Percentiles rank a stretch among this genome's conserved stretches.
These are phyloP conservation scores for Mycena venus DNA, from an alignment of 768 basidiomycete species.

Conservation along the genomic window DNA sequence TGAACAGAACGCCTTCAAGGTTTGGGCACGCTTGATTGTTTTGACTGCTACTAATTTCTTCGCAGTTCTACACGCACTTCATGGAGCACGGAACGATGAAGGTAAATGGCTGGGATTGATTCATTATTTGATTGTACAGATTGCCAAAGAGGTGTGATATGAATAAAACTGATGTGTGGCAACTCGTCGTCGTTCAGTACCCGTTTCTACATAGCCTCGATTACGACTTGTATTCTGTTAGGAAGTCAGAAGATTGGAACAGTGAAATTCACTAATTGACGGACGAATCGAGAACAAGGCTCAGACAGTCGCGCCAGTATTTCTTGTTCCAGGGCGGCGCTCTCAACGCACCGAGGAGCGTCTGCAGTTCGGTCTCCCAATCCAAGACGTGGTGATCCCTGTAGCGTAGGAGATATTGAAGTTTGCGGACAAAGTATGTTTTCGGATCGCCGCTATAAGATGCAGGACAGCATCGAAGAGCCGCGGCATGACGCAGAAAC, in stretches of 20 bases:
- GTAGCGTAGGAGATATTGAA: neutral
- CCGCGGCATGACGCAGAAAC: conserved; percentile 17
- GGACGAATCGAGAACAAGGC: conserved; percentile 26
- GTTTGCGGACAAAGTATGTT: conserved; percentile 16
- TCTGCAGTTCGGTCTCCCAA: conserved; percentile 30
- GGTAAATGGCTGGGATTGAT: conserved; percentile 53
- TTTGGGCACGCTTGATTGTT: neutral
- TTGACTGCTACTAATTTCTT: neutral
- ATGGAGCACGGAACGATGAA: conserved; percentile 57
- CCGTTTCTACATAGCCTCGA: conserved; percentile 24
- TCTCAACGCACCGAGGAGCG: conserved; percentile 14
- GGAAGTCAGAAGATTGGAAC: neutral
- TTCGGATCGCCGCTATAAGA: neutral
- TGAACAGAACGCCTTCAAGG: conserved; percentile 41
- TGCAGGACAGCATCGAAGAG: conserved; percentile 5
- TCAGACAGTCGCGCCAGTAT: conserved; percentile 17
- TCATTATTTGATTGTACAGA: neutral
- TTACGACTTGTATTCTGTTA: conserved; percentile 7
- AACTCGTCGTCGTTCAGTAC: neutral
- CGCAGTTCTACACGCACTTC: conserved; percentile 43
- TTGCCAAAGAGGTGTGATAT: neutral
- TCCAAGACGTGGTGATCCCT: neutral
- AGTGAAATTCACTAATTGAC: neutral
- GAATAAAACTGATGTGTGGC: conserved; percentile 22
- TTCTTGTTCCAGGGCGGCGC: conserved; percentile 21